A percentile compares a stretch with the other conserved stretches of the same genome.
Conservation (phyloP, 2,329 filamentous ascomycete species). For the Pezicula radicicola region DNA sequence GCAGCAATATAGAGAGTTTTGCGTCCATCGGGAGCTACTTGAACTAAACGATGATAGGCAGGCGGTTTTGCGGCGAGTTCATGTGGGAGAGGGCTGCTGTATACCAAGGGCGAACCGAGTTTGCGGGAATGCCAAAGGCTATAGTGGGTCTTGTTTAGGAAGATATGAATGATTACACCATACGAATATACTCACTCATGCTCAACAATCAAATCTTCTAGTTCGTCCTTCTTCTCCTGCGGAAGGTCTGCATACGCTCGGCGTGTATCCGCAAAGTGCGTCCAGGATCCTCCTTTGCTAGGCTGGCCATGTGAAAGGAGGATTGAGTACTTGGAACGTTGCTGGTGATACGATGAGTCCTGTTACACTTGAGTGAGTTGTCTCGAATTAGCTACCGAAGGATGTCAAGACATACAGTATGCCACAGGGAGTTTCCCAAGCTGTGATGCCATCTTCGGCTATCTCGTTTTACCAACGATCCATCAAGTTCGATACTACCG, state of each 20-base stretch:
- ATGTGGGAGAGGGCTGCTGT: slow-evolving; percentile 30
- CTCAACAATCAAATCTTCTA: slow-evolving; percentile 39
- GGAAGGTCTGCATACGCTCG: slow-evolving; percentile 45
- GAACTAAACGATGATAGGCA: slow-evolving; percentile 22
- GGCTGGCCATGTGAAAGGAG: slow-evolving; percentile 30
- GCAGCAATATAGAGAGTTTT: slow-evolving; percentile 24
- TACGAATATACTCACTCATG: slow-evolving; percentile 10
- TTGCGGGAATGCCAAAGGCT: slow-evolving; percentile 50
- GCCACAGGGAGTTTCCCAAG: background rate
- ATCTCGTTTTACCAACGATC: background rate
- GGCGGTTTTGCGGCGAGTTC: slow-evolving; percentile 22
- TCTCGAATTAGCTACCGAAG: background rate
- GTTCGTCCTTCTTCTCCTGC: slow-evolving; percentile 22
- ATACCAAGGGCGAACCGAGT: slow-evolving; percentile 42
- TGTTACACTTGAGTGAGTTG: background rate
- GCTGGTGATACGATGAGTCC: slow-evolving; percentile 13
- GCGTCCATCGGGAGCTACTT: slow-evolving; percentile 20
- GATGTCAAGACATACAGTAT: background rate
- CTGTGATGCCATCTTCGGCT: background rate
- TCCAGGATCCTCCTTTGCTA: slow-evolving; percentile 40
- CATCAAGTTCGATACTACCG: background rate
- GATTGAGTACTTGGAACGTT: slow-evolving; percentile 23
- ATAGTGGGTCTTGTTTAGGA: slow-evolving; percentile 15
- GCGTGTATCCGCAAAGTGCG: slow-evolving; percentile 49
- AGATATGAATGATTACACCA: background rate